Evolutionary conservation across 2,329 filamentous ascomycete species (phyloP).

Genomic region (Plenodomus tracheiphilus): DNA sequence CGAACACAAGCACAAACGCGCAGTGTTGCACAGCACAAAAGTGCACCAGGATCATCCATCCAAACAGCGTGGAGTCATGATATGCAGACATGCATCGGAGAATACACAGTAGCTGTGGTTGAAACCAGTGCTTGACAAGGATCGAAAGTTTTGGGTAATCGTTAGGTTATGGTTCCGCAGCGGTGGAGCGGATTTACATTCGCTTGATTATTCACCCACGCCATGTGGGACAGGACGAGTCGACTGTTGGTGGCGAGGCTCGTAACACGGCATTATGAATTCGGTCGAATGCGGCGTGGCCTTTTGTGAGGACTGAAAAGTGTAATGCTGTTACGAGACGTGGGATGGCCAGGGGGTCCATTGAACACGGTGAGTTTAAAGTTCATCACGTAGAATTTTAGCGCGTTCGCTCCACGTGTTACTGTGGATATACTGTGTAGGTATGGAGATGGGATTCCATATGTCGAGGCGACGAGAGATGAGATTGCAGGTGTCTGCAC

Average conservation of each 20-base stretch:
- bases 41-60: too few relatives aligned
- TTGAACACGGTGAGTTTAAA: not conserved
- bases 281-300: constrained; percentile 15
- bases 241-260: constrained; percentile 15
- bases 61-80: too few relatives aligned
- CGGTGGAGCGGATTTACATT: constrained; percentile 3
- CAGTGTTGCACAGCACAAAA: not conserved
- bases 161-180: constrained; percentile 12
- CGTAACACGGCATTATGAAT: constrained; percentile 14
- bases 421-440: too few relatives aligned
- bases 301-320: constrained; percentile 14
- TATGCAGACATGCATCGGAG: not conserved
- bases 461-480: too few relatives aligned
- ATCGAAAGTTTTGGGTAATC: not conserved
- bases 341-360: constrained; percentile 25
- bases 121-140: not conserved
- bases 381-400: not conserved
- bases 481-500: too few relatives aligned
- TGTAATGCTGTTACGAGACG: constrained; percentile 35
- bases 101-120: not conserved
- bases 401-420: not conserved
- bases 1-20: not conserved
- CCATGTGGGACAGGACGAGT: constrained; percentile 17
- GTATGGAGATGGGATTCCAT: too few relatives aligned
- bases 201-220: constrained; percentile 21